Base-by-base conservation (phyloP, 768 basidiomycete species). In the Mycena albidolilacea region DNA sequence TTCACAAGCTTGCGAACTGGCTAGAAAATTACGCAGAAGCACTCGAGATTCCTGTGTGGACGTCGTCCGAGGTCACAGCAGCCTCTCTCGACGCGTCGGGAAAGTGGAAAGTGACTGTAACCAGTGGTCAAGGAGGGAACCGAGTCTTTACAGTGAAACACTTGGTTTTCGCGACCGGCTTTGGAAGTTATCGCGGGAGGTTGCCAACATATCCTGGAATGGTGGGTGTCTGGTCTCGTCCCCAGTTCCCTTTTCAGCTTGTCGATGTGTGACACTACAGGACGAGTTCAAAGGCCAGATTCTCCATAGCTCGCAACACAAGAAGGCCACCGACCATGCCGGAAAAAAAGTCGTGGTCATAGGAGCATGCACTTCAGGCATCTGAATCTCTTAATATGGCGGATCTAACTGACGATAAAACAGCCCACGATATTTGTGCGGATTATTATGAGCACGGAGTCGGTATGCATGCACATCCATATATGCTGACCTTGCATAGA, bases 301-400 rank as follows among this genome's bases (percentile, higher is more conserved):
- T 5, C 74, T 90, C 17, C 93, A 95, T 78, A 92, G 92, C 0
- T 84, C 80, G 7, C 77, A 85, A 37, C 90, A 93, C 79, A 85
- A 86, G 50, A 83, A 79, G n/a, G 90, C 91, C 0, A 80, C 83
- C 12, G 89, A 90, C 50, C 90, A 90, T 75, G 57, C 78, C 1
- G 93, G 92, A 15, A 94, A 94, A 82, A 94, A 91, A 77, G 92
- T 93, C 0, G 84, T 91, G 5, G 89, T 95, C 2, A 82, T 94
- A 5, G 93, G 93, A 1, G 86, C 92, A 15, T 90, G 90, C 64
- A 92, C 91, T 23, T 75, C 74, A n/a, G 83, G 83, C 83, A 77
- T 65, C 23, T 57, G 2, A 5, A 50, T 63, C 17, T 37, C 12
- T 21, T 39, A 3, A 37, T 63, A 9, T 23, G 17, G n/a, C 63